phyloP scores from a whole-genome alignment of 1,284 basidiomycete species.

The Cryptococcus neoformans region DNA sequence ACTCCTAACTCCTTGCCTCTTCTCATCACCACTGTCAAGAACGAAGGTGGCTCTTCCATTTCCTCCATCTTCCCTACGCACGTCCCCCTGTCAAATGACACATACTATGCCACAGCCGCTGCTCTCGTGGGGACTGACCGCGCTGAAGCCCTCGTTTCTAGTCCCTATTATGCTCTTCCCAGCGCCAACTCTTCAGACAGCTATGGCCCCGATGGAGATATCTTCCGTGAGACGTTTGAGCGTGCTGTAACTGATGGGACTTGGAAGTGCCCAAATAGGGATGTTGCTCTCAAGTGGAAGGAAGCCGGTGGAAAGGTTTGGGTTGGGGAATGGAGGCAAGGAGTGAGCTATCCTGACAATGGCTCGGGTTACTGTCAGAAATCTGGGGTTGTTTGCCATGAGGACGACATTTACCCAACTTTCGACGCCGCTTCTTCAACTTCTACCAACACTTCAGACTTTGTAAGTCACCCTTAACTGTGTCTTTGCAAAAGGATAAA shows the following conservation, averaged over 20 bases:
- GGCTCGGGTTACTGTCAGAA: constrained; percentile 13
- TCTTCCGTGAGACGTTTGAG: constrained; percentile 57
- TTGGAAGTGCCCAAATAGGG: constrained; percentile 61
- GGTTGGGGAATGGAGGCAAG: constrained; percentile 65
- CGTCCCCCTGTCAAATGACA: constrained; percentile 48
- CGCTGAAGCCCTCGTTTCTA: constrained; percentile 54
- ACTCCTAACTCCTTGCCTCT: constrained; percentile 59
- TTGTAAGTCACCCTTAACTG: constrained; percentile 9
- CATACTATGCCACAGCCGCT: constrained; percentile 52
- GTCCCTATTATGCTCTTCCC: constrained; percentile 56
- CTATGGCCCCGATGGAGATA: constrained; percentile 40
- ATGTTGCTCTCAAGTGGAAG: constrained; percentile 65
- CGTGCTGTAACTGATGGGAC: constrained; percentile 60
- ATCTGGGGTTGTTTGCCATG: constrained; percentile 38
- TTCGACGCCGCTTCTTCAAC: constrained; percentile 25
- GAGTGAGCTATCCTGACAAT: constrained; percentile 67
- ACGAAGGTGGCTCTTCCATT: constrained; percentile 66
- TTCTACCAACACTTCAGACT: not conserved
- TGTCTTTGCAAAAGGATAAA: no score
- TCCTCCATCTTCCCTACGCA: constrained; percentile 51
- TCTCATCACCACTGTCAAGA: constrained; percentile 63
- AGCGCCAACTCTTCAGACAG: constrained; percentile 10
- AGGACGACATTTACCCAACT: constrained; percentile 45
- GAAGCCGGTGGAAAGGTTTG: constrained; percentile 62
- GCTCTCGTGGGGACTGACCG: constrained; percentile 55